Evolutionary conservation across 1,284 basidiomycete genomes (phyloP).

Genomic region (Flammula alnicola): DNA sequence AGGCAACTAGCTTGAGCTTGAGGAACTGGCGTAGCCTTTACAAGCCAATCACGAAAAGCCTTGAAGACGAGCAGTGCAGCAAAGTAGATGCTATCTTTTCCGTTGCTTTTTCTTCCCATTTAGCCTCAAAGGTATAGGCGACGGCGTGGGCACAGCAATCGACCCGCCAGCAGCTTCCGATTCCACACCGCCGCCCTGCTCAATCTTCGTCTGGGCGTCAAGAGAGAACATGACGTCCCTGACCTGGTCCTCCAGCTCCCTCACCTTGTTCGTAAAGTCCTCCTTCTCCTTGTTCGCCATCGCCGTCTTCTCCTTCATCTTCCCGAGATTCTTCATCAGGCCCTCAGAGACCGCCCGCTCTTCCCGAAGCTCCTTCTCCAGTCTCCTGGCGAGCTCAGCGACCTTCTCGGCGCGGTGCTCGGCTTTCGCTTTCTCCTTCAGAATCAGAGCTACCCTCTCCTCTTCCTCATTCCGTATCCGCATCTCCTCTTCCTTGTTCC

Average conservation of each 20-base stretch:
- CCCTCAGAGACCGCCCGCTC: constrained; percentile 80
- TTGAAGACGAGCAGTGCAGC: not conserved
- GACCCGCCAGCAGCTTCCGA: constrained; percentile 78
- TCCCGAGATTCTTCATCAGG: constrained; percentile 72
- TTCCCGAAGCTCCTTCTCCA: constrained; percentile 78
- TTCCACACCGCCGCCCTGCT: constrained; percentile 63
- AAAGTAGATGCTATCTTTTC: constrained; percentile 21
- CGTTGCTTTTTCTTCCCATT: constrained; percentile 51
- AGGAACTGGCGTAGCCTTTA: no score
- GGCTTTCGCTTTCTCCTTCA: constrained; percentile 59
- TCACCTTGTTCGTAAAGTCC: constrained; percentile 53
- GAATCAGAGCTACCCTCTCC: constrained; percentile 44
- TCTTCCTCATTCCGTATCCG: constrained; percentile 50
- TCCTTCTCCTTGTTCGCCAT: constrained; percentile 60
- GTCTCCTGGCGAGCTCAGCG: constrained; percentile 60
- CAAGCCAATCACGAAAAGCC: no score
- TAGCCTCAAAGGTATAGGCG: constrained; percentile 34
- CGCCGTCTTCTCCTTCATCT: constrained; percentile 60
- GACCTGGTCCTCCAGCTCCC: constrained; percentile 80
- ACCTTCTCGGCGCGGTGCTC: constrained; percentile 69
- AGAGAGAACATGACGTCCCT: constrained; percentile 87
- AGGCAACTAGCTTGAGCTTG: no score
- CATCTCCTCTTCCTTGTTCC: constrained; percentile 45
- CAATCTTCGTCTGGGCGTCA: constrained; percentile 78
- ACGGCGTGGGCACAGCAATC: constrained; percentile 46